Conservation (phyloP, 257 asterid species). For the Ilex aquifolium region DNA sequence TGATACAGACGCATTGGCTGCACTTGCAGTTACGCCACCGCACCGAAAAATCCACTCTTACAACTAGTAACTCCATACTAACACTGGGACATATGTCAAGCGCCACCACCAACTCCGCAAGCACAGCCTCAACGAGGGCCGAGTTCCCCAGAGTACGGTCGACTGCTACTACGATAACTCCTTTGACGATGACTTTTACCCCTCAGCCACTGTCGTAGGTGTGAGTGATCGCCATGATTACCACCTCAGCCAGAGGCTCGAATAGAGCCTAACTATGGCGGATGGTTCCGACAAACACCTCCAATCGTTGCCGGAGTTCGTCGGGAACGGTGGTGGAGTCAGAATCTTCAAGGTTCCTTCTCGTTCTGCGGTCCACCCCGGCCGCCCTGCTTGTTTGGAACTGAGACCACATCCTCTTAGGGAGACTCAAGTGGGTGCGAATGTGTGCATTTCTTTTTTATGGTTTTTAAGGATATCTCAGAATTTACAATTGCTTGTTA, state of each 20-base stretch:
- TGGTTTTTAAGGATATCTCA: too few relatives aligned
- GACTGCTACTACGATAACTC: constrained; percentile 11
- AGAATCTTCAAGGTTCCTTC: too few relatives aligned
- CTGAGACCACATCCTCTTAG: too few relatives aligned
- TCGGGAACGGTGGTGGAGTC: too few relatives aligned
- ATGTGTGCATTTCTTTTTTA: too few relatives aligned
- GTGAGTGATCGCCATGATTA: neutral
- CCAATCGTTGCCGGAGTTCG: too few relatives aligned
- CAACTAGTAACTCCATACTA: constrained; percentile 54
- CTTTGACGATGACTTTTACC: constrained; percentile 37
- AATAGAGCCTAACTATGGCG: neutral
- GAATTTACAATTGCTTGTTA: too few relatives aligned
- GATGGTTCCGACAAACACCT: neutral
- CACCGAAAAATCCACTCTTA: constrained; percentile 39
- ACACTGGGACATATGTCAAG: too few relatives aligned
- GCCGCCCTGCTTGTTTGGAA: too few relatives aligned
- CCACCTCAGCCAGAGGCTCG: neutral
- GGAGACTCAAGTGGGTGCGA: too few relatives aligned
- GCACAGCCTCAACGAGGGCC: constrained; percentile 63
- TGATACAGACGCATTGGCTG: too few relatives aligned
- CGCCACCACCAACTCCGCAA: constrained; percentile 57
- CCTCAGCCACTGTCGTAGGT: constrained; percentile 39
- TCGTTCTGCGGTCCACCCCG: too few relatives aligned
- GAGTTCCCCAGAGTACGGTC: constrained; percentile 18
- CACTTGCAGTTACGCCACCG: constrained; percentile 46